Base-by-base conservation (phyloP, 2,329 filamentous ascomycete genomes). In the Aureobasidium sp. region DNA sequence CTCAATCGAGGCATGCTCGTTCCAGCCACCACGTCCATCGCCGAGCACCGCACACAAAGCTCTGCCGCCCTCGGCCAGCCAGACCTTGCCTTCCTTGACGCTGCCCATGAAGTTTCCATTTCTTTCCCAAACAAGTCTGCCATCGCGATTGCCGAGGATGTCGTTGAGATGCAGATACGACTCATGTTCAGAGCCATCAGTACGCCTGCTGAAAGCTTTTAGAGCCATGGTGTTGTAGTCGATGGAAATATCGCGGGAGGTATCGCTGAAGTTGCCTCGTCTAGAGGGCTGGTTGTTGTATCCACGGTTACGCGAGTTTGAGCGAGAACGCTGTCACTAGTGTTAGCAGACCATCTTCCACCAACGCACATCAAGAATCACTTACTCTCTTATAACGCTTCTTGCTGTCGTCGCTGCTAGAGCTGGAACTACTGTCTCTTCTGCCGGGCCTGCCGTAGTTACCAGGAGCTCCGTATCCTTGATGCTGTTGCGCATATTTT, bases 261-360 rank as follows among this genome's bases (percentile, higher is more conserved):
- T 71, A 2, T 69, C 65, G 46, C 70, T 71, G 69, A 77, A 77
- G 66, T 76, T 77, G n/a, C 76, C 76, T n/a, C 65, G 64, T 63
- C 67, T 39, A 51, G 57, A 61, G 24, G 36, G 13, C 5, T 50
- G 37, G 36, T 51, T 37, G 36, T 43, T n/a, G 29, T 10, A 29
- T 26, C 47, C 47, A 36, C 37, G 47, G 32, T 39, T 20, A n/a
- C 57, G 56, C 20, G 56, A 37, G 47, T 61, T 32, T 12, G 41
- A 43, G 24, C 47, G 57, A 29, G 41, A 60, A 47, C 41, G 57
- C 47, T 61, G 32, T 50, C 1, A 10, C 10, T 20, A 2, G 10
- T n/a, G 44, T 59, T 41, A 59, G 44, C 34, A 20, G 13, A 15
- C 13, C 13, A 37, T 37, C 5, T 13, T 37, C 20, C 13, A 37